A percentile compares a stretch with the other conserved stretches of the same genome.
Conservation (phyloP, 352 stramenopile genomes). For the Elongisporangium anandrum region DNA sequence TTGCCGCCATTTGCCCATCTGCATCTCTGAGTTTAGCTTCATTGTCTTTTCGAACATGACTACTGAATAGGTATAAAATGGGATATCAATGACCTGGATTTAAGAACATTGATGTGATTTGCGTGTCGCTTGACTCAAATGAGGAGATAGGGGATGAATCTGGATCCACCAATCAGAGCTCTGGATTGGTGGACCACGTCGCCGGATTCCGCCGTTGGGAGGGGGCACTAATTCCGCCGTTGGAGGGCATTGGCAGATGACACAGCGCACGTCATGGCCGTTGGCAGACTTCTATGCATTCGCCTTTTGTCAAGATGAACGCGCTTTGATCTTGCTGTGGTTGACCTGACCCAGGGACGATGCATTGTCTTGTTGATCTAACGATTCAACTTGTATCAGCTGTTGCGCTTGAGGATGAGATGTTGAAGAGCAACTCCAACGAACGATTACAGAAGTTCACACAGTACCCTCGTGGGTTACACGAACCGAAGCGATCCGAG, state of each 20-base stretch:
- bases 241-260: slow-evolving; percentile 1
- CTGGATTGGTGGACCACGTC: neutral
- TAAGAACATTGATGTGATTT: neutral
- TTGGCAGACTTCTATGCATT: too few relatives aligned
- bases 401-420: too few relatives aligned
- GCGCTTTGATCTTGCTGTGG: too few relatives aligned
- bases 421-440: too few relatives aligned
- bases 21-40: neutral
- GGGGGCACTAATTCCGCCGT: neutral
- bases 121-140: neutral
- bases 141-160: neutral
- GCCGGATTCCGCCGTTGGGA: neutral
- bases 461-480: too few relatives aligned
- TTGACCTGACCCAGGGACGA: too few relatives aligned
- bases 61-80: neutral
- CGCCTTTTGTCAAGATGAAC: too few relatives aligned
- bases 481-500: too few relatives aligned
- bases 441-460: too few relatives aligned
- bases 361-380: too few relatives aligned
- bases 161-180: neutral
- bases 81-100: neutral
- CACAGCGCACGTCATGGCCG: neutral
- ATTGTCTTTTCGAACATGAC: neutral
- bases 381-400: too few relatives aligned
- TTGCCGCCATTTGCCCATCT: neutral